These are phyloP conservation scores for Coriolopsis trogii DNA, from an alignment of 1,284 basidiomycete genomes.

Conservation along the genomic window DNA sequence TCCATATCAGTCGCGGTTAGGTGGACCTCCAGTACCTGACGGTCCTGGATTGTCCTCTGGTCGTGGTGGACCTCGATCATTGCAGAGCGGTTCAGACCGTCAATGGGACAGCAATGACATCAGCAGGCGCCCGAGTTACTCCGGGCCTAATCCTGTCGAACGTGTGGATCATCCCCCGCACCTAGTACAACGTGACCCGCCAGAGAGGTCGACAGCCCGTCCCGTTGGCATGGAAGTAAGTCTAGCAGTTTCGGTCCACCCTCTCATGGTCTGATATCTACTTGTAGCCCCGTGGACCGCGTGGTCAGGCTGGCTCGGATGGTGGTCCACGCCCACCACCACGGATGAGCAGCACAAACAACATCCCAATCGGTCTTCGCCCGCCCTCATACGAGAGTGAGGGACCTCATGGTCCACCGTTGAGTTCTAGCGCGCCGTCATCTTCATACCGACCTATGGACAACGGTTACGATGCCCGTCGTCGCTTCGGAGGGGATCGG, in stretches of 20 bases:
- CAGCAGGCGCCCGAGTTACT: constrained; percentile 1
- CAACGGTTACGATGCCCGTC: constrained; percentile 7
- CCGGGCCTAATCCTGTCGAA: constrained; percentile 2
- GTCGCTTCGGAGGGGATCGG: neutral
- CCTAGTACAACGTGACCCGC: constrained; percentile 11
- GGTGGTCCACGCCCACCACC: neutral
- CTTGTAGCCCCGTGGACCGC: neutral
- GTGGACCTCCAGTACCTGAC: constrained; percentile 3
- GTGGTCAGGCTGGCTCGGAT: neutral
- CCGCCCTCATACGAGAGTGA: neutral
- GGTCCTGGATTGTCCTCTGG: neutral
- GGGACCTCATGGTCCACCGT: neutral
- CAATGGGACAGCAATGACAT: constrained; percentile 11
- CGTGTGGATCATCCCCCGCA: neutral
- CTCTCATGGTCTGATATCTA: neutral
- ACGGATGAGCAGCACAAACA: constrained; percentile 12
- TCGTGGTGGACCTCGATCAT: constrained; percentile 1
- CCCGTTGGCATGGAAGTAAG: constrained; percentile 8
- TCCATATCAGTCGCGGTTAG: constrained; percentile 2
- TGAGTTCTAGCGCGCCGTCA: no score
- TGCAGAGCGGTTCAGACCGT: neutral
- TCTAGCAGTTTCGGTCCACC: neutral
- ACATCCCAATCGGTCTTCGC: constrained; percentile 2
- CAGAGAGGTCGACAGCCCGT: constrained; percentile 5
- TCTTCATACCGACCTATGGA: constrained; percentile 1